Conservation (phyloP, 2,329 filamentous ascomycete species). For the Didymella arachidicola region DNA sequence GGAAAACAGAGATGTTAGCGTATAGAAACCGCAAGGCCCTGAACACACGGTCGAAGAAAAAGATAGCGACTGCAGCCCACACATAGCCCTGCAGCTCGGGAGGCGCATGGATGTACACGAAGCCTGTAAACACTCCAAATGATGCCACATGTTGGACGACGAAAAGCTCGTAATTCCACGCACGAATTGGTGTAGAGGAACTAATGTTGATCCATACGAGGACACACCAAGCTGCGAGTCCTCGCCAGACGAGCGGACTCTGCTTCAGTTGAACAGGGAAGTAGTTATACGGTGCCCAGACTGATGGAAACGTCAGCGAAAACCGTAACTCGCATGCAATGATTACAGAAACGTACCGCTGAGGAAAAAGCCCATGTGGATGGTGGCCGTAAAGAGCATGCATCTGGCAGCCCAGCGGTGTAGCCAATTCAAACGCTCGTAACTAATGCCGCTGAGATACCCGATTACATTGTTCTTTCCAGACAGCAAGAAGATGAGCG, state of each 20-base stretch:
- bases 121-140: constrained; percentile 68
- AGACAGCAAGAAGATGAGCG: constrained; percentile 63
- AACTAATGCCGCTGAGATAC: constrained; percentile 67
- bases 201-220: constrained; percentile 71
- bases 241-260: constrained; percentile 72
- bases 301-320: constrained; percentile 34
- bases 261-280: constrained; percentile 65
- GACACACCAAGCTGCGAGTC: constrained; percentile 71
- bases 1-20: constrained; percentile 52
- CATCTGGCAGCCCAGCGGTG: constrained; percentile 76
- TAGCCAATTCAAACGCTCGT: constrained; percentile 76
- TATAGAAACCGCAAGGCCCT: constrained; percentile 52
- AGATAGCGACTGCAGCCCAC: constrained; percentile 70
- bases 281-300: constrained; percentile 69
- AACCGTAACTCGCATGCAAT: too few species aligned
- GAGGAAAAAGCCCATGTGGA: constrained; percentile 76
- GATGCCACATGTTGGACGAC: constrained; percentile 71
- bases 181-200: constrained; percentile 69
- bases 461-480: constrained; percentile 68
- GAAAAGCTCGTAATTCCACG: constrained; percentile 74
- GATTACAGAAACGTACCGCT: constrained; percentile 10
- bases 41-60: constrained; percentile 68
- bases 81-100: constrained; percentile 66
- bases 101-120: constrained; percentile 71
- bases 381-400: constrained; percentile 71